Evolutionary conservation across 225 moss, liverwort and hornwort species (phyloP), one percentile per base, ranked within the genome.

Genomic region (Pleurozium schreberi): DNA sequence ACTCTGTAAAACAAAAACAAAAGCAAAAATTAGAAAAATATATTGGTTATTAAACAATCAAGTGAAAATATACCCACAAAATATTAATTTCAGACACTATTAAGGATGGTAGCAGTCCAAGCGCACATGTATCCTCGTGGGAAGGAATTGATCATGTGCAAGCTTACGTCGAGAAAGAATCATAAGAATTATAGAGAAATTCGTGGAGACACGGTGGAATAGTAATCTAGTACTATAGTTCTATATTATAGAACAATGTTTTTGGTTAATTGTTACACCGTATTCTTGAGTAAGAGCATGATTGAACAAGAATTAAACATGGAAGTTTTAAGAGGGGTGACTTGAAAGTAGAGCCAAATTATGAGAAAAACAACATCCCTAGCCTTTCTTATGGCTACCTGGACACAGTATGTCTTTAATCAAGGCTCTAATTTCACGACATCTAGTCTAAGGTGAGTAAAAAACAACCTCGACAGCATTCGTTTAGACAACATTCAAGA

Each of bases 1-100:
- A 93, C 85, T 88, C 94, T 94, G 94, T 53, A 71, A 71, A 26
- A 45, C 45, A 16, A 22, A n/a, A 42, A 9, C 12, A 11, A 40
- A 4, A 30, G 42, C 8, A 30, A 40, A 42, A 12, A 11, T 40
- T 8, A 30, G 42, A 17, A 17, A 58, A 23, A 27, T 1, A 27
- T 1, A 18, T 53, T 25, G 11, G 28, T 5, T n/a, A 18, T 55
- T 55, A 7, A 55, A 78, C 5, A 27, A 26, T n/a, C 7, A 57
- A 26, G 17, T 17, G n/a, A 17, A n/a, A 23, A 27, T 55, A 10
- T 7, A 27, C 27, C 1, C 18, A n/a, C 27, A 58, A 4, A 79
- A 58, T 17, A 26, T 38, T 52, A 53, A 9, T 7, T 57, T 26
- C 57, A 17, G n/a, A 78, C 17, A 78, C 2, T 75, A 21, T 12